phyloP scores from a whole-genome alignment of 345 rosid species.

The Ceriops tagal region DNA sequence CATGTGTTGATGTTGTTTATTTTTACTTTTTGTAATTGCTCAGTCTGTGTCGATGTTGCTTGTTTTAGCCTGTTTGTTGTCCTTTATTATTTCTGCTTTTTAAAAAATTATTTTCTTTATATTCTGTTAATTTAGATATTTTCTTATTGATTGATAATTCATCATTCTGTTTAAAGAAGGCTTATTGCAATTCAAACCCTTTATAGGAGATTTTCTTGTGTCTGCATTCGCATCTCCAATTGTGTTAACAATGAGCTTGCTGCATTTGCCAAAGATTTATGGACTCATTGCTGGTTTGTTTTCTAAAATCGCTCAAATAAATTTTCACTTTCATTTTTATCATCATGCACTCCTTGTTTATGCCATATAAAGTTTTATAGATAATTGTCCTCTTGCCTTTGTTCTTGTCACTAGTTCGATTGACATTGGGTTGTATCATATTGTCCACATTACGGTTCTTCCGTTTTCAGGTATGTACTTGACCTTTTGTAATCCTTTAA shows the following conservation, averaged over 20 bases:
- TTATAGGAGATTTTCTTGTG: slow-evolving; percentile 69
- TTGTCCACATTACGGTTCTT: slow-evolving; percentile 70
- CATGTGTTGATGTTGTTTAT: background rate
- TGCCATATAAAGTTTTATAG: background rate
- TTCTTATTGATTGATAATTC: too few species aligned
- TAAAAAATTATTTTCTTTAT: background rate
- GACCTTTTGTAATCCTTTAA: slow-evolving; percentile 4
- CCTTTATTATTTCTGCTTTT: background rate
- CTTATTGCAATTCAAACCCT: background rate
- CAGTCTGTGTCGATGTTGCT: background rate
- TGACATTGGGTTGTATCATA: slow-evolving; percentile 70
- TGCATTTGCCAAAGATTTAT: slow-evolving; percentile 68
- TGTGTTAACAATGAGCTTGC: slow-evolving; percentile 40
- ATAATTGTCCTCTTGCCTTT: slow-evolving; percentile 1
- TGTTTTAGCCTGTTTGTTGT: background rate
- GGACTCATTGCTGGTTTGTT: slow-evolving; percentile 66
- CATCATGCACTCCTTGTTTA: background rate
- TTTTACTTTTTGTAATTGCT: background rate
- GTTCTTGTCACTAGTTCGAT: slow-evolving; percentile 56
- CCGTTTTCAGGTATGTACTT: slow-evolving; percentile 68
- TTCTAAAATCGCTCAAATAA: background rate
- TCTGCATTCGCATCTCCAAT: slow-evolving; percentile 67
- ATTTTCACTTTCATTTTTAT: background rate
- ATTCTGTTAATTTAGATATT: background rate
- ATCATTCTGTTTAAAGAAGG: too few species aligned